A percentile compares a stretch with the other conserved stretches of the same genome.
Conservation (phyloP, 768 basidiomycete species). For the Mrakia blollopis region DNA sequence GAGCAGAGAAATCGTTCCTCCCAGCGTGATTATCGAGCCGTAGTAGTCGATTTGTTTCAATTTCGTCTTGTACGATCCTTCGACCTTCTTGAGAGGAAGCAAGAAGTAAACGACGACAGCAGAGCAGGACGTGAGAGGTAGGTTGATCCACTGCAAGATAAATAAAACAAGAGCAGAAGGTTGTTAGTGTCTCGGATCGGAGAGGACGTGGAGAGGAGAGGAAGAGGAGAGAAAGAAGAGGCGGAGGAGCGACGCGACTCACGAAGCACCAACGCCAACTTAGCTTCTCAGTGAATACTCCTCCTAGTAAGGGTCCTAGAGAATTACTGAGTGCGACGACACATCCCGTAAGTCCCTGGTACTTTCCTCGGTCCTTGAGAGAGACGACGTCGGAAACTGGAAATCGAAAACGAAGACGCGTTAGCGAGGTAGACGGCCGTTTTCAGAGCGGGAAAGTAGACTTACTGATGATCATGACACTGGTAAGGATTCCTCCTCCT, state of each 20-base stretch:
- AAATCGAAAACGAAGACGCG: constrained; percentile 23
- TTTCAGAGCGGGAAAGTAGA: constrained; percentile 10
- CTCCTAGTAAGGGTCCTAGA: constrained; percentile 59
- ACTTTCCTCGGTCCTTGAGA: constrained; percentile 64
- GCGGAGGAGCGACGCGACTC: constrained; percentile 17
- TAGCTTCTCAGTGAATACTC: constrained; percentile 58
- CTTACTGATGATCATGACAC: constrained; percentile 42
- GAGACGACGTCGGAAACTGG: constrained; percentile 61
- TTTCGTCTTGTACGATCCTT: constrained; percentile 60
- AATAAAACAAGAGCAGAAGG: neutral
- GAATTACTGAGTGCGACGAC: constrained; percentile 60
- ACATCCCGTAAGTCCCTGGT: constrained; percentile 66
- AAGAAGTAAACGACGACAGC: constrained; percentile 58
- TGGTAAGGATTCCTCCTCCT: constrained; percentile 64
- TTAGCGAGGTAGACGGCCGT: neutral
- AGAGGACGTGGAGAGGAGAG: neutral
- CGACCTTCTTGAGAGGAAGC: constrained; percentile 64
- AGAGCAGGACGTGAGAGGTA: constrained; percentile 58
- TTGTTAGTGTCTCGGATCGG: too few species aligned
- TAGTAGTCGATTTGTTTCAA: constrained; percentile 62
- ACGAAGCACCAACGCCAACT: constrained; percentile 68
- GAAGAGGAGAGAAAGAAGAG: neutral
- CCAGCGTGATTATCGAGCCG: constrained; percentile 57
- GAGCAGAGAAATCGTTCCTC: constrained; percentile 59
- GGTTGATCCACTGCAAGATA: constrained; percentile 53